Evolutionary conservation across 2,329 filamentous ascomycete genomes (phyloP).

Genomic region (Lasiodiplodia theobromae): DNA sequence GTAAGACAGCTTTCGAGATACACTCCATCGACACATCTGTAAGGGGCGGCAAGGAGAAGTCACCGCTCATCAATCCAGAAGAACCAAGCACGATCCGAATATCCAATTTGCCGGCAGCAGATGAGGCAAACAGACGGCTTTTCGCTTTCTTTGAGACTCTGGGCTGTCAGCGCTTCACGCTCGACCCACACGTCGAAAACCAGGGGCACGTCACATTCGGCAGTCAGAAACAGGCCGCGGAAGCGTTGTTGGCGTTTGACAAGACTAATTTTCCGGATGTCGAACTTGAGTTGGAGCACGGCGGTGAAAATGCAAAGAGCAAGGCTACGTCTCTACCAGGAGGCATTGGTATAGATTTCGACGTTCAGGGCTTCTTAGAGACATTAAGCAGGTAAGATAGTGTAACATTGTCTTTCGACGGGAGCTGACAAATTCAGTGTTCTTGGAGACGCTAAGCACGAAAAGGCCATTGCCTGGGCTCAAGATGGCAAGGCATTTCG

Average conservation of each 20-base stretch:
- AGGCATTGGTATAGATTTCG: not conserved
- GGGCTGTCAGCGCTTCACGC: not conserved
- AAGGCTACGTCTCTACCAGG: not conserved
- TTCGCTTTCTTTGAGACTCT: not conserved
- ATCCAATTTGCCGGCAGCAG: not conserved
- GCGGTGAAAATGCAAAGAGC: not conserved
- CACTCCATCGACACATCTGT: not conserved
- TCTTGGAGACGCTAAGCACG: not conserved
- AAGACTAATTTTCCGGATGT: slow-evolving; percentile 33
- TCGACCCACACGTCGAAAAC: slow-evolving; percentile 8
- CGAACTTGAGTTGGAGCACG: not conserved
- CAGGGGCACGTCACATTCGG: slow-evolving; percentile 36
- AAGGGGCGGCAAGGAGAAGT: too few relatives aligned
- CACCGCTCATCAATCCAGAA: too few relatives aligned
- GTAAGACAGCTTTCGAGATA: not conserved
- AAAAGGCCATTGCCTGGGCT: not conserved
- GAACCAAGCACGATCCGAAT: not conserved
- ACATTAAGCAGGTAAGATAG: slow-evolving; percentile 38
- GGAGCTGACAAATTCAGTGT: not conserved
- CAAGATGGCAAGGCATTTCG: not conserved
- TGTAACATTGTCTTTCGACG: too few relatives aligned
- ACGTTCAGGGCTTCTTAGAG: slow-evolving; percentile 1
- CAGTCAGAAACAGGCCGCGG: slow-evolving; percentile 30
- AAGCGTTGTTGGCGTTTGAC: slow-evolving; percentile 36
- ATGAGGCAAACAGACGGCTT: not conserved